Evolutionary conservation across 345 rosid species (phyloP).

Genomic region (Bruguiera sexangula): DNA sequence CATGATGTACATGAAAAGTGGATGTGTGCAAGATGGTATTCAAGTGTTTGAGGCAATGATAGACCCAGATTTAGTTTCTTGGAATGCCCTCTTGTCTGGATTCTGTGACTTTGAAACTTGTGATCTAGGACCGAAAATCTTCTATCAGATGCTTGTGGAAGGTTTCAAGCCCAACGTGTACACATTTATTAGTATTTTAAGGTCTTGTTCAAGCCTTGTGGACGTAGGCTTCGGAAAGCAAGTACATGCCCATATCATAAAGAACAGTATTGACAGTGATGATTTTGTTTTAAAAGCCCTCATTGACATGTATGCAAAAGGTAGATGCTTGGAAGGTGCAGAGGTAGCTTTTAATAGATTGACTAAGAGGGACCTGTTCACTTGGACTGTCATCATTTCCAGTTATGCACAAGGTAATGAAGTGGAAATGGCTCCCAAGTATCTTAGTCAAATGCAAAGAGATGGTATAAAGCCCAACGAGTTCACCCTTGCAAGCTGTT

Average conservation of each 20-base stretch:
- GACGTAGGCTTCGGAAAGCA: constrained; percentile 36
- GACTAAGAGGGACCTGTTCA: constrained; percentile 25
- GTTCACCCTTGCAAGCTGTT: constrained; percentile 41
- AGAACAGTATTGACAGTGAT: constrained; percentile 26
- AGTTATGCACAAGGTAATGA: constrained; percentile 32
- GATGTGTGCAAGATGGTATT: constrained; percentile 28
- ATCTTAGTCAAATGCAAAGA: constrained; percentile 30
- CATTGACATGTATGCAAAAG: constrained; percentile 39
- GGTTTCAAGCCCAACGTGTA: constrained; percentile 32
- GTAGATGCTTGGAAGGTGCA: constrained; percentile 36
- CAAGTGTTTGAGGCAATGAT: constrained; percentile 37
- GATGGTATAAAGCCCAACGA: constrained; percentile 41
- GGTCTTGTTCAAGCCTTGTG: constrained; percentile 31
- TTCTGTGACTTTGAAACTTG: constrained; percentile 16
- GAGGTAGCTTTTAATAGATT: constrained; percentile 25
- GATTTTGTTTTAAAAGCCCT: constrained; percentile 41
- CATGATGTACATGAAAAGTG: constrained; percentile 42
- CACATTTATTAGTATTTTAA: constrained; percentile 33
- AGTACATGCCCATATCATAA: constrained; percentile 37
- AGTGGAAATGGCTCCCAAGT: constrained; percentile 31
- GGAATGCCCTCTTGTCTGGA: constrained; percentile 44
- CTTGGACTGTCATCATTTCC: constrained; percentile 37
- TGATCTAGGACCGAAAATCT: constrained; percentile 30
- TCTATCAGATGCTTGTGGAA: constrained; percentile 32
- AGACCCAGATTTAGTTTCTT: constrained; percentile 32